A percentile compares a stretch with the other conserved stretches of the same genome.
Conservation (phyloP, 768 basidiomycete genomes). For the Serpula lacrymans region DNA sequence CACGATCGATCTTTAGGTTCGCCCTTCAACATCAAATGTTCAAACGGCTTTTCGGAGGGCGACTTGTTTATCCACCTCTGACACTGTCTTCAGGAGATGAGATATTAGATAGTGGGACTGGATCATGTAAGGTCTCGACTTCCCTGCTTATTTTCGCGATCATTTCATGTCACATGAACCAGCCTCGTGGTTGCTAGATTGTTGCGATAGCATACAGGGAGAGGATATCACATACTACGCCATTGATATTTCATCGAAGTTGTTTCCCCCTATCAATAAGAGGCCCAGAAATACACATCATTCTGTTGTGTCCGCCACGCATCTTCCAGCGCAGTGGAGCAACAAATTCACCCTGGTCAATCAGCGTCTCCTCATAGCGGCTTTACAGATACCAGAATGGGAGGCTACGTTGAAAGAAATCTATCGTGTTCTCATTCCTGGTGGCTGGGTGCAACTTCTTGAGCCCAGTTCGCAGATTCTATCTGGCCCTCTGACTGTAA, state of each 20-base stretch:
- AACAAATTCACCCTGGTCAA: constrained; percentile 7
- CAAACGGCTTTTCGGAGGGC: not conserved
- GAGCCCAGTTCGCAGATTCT: not conserved
- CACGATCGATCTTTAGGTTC: no score
- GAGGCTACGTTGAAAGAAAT: not conserved
- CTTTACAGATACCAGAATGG: constrained; percentile 4
- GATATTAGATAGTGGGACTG: constrained; percentile 2
- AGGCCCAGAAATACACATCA: not conserved
- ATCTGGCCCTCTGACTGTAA: not conserved
- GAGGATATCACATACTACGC: not conserved
- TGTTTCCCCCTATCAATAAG: not conserved
- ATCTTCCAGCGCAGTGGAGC: constrained; percentile 4
- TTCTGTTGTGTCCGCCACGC: not conserved
- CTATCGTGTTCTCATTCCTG: constrained; percentile 7
- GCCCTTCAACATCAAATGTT: not conserved
- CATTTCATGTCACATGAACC: not conserved
- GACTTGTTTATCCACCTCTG: not conserved
- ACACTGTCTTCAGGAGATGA: not conserved
- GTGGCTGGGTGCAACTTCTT: constrained; percentile 7
- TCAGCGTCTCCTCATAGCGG: constrained; percentile 9
- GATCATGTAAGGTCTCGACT: not conserved
- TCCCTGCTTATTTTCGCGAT: not conserved
- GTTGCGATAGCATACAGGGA: not conserved
- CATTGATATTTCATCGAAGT: not conserved
- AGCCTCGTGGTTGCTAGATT: not conserved